Percentiles rank a stretch among this genome's conserved stretches.
These are phyloP conservation scores for Sanghuangporus baumii DNA, from an alignment of 1,284 basidiomycete genomes.

Conservation along the genomic window DNA sequence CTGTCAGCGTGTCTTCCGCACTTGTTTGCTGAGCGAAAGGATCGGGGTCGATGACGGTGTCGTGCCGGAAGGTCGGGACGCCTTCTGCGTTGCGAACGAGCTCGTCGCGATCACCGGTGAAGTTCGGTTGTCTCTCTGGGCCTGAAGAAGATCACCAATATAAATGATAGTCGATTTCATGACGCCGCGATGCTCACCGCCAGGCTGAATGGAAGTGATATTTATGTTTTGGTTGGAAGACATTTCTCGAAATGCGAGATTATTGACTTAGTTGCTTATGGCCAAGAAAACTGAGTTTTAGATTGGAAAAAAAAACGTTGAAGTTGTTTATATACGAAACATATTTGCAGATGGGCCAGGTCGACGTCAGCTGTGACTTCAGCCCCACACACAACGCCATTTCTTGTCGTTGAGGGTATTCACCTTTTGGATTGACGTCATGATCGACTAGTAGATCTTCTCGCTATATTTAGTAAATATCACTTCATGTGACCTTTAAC, in stretches of 20 bases:
- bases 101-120: conserved; percentile 11
- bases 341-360: neutral
- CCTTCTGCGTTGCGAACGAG: conserved; percentile 6
- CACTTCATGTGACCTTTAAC: neutral
- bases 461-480: neutral
- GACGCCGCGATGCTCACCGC: neutral
- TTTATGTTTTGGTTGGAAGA: neutral
- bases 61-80: conserved; percentile 9
- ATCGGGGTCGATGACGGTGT: conserved; percentile 20
- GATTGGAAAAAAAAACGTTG: too few relatives aligned
- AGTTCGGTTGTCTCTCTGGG: conserved; percentile 1
- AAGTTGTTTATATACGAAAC: neutral
- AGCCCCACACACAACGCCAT: neutral
- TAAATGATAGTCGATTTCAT: too few relatives aligned
- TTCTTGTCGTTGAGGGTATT: neutral
- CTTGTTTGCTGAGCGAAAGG: conserved; percentile 16
- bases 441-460: neutral
- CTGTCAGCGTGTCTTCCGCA: conserved; percentile 21
- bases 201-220: neutral
- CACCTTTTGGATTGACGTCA: neutral
- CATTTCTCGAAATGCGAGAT: neutral
- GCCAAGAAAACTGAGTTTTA: neutral
- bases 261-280: too few relatives aligned
- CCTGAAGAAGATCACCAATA: neutral
- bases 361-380: neutral